phyloP scores from a whole-genome alignment of 305 asterid genomes.

The Solanum hybrid region DNA sequence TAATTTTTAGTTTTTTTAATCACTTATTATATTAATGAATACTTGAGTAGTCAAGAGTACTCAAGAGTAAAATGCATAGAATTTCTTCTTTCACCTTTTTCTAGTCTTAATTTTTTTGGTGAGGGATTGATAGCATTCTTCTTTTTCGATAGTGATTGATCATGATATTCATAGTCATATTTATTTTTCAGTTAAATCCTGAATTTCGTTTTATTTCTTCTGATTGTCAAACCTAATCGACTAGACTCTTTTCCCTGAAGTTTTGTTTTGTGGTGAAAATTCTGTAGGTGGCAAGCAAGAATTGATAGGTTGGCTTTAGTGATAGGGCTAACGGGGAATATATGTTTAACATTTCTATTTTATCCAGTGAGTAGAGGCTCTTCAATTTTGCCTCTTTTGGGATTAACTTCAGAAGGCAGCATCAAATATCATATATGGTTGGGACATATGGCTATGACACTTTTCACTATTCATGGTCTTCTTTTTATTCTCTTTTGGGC shows the following conservation, averaged over 20 bases:
- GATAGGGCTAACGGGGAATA: conserved; percentile 65
- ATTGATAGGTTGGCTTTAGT: conserved; percentile 71
- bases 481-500: conserved; percentile 64
- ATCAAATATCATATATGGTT: conserved; percentile 88
- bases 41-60: neutral
- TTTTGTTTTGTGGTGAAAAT: neutral
- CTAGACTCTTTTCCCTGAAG: neutral
- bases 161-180: too few relatives aligned
- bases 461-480: conserved; percentile 66
- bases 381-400: conserved; percentile 69
- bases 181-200: too few relatives aligned
- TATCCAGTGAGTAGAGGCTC: conserved; percentile 82
- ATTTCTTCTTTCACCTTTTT: neutral
- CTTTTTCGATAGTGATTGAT: too few relatives aligned
- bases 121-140: too few relatives aligned
- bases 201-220: too few relatives aligned
- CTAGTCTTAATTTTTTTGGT: too few relatives aligned
- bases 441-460: conserved; percentile 62
- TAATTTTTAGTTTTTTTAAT: neutral
- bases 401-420: conserved; percentile 71
- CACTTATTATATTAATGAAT: neutral
- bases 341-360: conserved; percentile 70
- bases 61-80: neutral
- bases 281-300: conserved; percentile 81
- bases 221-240: too few relatives aligned